Evolutionary conservation across 306 rosid genomes (phyloP), one percentile per base, ranked within the genome.

Genomic region (Quercus glauca): DNA sequence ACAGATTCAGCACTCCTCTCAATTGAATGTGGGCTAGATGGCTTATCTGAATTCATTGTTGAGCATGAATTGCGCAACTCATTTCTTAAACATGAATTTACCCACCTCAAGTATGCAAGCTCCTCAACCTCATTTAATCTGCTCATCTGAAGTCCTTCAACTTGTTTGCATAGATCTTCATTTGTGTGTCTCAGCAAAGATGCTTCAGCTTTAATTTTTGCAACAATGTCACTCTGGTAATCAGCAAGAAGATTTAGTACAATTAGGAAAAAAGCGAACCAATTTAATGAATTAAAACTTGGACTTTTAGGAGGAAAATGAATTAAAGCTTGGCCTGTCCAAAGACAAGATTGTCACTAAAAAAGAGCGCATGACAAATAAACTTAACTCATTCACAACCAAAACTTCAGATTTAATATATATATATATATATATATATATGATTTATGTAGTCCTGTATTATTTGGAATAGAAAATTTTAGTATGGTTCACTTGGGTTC

Each of bases 61-160:
- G 96, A 83, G 83, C 90, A 87, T 35, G 98, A 87, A 71, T 85
- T 91, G 79, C 91, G 90, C 86, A 95, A 86, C 84, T 95, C 99
- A 7, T 76, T 95, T 83, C 93, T 74, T 69, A 95, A 79, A 82
- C 99, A 95, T 18, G 99, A 91, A 86, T 95, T 95, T 53, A 95
- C 99, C 99, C 99, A 95, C 78, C 98, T 92, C 76, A 95, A 89
- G 78, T 95, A 95, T 18, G 99, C 99, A 65, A 95, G 97, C 82
- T 95, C 99, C 84, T 95, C 99, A 76, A 95, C 99, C 80, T 95
- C 99, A 84, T 93, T 91, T 60, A 95, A 78, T 81, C 99, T 90
- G 83, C 89, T 95, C 84, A 92, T 89, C 83, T 95, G 99, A 78
- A 95, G 82, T 41, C 96, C 97, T 79, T 95, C 99, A 63, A 95